Evolutionary conservation across 495 filamentous ascomycete species (phyloP).

Genomic region (Penicillium ochrochloron): DNA sequence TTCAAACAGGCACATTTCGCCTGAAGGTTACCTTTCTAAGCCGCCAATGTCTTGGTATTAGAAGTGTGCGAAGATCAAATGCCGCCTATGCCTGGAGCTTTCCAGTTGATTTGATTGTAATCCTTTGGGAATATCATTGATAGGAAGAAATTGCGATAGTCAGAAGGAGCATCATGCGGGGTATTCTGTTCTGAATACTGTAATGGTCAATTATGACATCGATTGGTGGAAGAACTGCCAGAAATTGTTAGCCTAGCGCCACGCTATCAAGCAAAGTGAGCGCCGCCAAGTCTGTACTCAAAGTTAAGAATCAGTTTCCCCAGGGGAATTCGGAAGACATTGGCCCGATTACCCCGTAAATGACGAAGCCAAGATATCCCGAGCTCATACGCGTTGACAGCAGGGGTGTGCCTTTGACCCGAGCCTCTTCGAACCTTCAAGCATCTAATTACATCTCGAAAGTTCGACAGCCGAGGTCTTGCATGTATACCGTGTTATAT

Average conservation of each 20-base stretch:
- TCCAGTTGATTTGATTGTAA: not conserved
- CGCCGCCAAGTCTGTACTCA: not conserved
- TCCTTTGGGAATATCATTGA: not conserved
- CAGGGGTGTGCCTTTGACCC: not conserved
- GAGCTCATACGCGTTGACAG: not conserved
- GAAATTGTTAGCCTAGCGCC: slow-evolving; percentile 2
- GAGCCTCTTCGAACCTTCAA: not conserved
- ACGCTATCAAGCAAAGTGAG: slow-evolving; percentile 2
- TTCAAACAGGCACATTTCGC: not conserved
- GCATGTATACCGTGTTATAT: not conserved
- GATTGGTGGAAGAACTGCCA: slow-evolving; percentile 12
- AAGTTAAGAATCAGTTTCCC: not conserved
- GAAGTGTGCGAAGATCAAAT: not conserved
- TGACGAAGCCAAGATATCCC: not conserved
- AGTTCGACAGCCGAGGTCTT: not conserved
- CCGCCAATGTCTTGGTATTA: not conserved
- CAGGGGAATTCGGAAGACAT: not conserved
- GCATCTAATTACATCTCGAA: not conserved
- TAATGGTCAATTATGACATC: not conserved
- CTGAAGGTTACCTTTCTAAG: slow-evolving; percentile 1
- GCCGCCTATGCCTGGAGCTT: not conserved
- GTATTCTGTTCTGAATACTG: not conserved
- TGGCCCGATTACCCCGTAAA: slow-evolving; percentile 4
- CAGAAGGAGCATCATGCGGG: slow-evolving; percentile 2
- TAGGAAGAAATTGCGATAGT: not conserved